Conservation (phyloP, 106 monocot genomes). For the Posidonia australis region DNA sequence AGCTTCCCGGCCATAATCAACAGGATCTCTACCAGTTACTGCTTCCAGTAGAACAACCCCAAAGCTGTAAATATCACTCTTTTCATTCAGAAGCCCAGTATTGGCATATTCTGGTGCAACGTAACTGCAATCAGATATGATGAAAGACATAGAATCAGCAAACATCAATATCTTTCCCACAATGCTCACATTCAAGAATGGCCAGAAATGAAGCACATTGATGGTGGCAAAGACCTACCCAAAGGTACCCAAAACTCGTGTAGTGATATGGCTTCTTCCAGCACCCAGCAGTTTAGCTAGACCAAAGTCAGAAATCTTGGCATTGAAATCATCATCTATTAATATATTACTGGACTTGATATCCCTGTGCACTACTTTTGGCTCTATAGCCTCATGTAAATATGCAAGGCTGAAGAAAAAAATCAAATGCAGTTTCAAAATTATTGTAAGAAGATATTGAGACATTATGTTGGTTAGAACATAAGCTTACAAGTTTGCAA, state of each 20-base stretch:
- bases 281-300: slow-evolving; percentile 58
- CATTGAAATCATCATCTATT: slow-evolving; percentile 51
- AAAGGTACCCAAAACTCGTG: slow-evolving; percentile 71
- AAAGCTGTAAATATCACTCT: slow-evolving; percentile 66
- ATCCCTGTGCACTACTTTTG: slow-evolving; percentile 66
- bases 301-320: slow-evolving; percentile 69
- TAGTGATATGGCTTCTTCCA: slow-evolving; percentile 56
- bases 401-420: slow-evolving; percentile 41
- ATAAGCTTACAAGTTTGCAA: not conserved
- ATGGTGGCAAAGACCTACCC: slow-evolving; percentile 28
- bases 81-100: slow-evolving; percentile 62
- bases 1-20: slow-evolving; percentile 58
- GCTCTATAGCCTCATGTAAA: slow-evolving; percentile 65
- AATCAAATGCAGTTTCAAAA: not conserved
- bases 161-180: not conserved
- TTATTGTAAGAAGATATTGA: no score
- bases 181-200: no score
- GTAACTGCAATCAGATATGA: slow-evolving; percentile 30
- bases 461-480: no score
- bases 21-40: slow-evolving; percentile 68
- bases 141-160: not conserved
- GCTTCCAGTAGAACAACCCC: slow-evolving; percentile 61
- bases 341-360: slow-evolving; percentile 71
- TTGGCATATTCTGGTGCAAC: slow-evolving; percentile 77
- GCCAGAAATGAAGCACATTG: no score